Percentiles rank a stretch among this genome's conserved stretches.
phyloP scores from a whole-genome alignment of 2,329 filamentous ascomycete genomes.

The Cladosporium sp. region DNA sequence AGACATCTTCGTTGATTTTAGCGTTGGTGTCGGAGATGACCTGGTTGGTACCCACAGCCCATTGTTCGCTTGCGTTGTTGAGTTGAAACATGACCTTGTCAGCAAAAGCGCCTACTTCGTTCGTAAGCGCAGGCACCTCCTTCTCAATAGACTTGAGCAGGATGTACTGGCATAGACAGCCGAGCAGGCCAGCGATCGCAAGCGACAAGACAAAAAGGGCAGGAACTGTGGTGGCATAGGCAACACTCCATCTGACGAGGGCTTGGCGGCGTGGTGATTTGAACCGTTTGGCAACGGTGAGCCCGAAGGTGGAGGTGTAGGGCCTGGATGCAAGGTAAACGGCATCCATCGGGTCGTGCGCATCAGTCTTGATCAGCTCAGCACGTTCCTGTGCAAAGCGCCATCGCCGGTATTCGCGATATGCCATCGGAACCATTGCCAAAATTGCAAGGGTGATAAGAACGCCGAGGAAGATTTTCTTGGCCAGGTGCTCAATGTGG shows the following conservation, averaged over 20 bases:
- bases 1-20: slow-evolving; percentile 79
- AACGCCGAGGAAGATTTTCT: slow-evolving; percentile 74
- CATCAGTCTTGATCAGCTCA: slow-evolving; percentile 62
- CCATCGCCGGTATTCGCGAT: slow-evolving; percentile 76
- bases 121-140: slow-evolving; percentile 72
- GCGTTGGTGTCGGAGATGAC: slow-evolving; percentile 65
- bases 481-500: slow-evolving; percentile 65
- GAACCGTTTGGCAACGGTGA: slow-evolving; percentile 68
- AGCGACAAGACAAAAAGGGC: slow-evolving; percentile 86
- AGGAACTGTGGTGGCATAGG: slow-evolving; percentile 81
- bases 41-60: slow-evolving; percentile 74
- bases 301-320: slow-evolving; percentile 68
- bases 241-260: slow-evolving; percentile 77
- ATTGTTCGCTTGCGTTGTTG: slow-evolving; percentile 70
- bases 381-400: slow-evolving; percentile 69
- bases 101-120: slow-evolving; percentile 76
- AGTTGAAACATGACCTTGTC: slow-evolving; percentile 73
- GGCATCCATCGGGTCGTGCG: slow-evolving; percentile 80
- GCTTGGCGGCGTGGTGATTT: slow-evolving; percentile 65
- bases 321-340: slow-evolving; percentile 85
- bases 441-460: slow-evolving; percentile 70
- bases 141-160: slow-evolving; percentile 72
- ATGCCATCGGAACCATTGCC: slow-evolving; percentile 77
- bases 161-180: slow-evolving; percentile 78
- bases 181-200: slow-evolving; percentile 76